Evolutionary conservation across 495 filamentous ascomycete species (phyloP).

Genomic region (Aspergillus indologenus): DNA sequence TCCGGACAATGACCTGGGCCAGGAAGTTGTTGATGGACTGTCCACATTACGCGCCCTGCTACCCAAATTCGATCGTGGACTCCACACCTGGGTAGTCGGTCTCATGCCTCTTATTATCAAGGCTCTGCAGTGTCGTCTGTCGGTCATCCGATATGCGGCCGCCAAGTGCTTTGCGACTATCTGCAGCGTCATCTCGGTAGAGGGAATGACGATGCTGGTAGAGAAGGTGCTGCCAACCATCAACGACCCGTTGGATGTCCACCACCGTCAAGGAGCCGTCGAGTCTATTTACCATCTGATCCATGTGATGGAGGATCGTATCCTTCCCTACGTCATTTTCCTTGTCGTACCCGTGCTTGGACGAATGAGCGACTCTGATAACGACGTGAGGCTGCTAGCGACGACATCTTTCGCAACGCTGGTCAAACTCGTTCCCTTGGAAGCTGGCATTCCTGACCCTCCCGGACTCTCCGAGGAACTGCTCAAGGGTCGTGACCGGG

Average conservation of each 20-base stretch:
- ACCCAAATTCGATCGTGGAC: conserved; percentile 69
- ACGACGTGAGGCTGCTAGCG: conserved; percentile 87
- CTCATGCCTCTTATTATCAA: conserved; percentile 85
- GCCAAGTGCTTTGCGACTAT: conserved; percentile 97
- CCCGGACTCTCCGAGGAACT: conserved; percentile 86
- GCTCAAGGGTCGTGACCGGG: conserved; percentile 82
- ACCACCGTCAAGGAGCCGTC: conserved; percentile 85
- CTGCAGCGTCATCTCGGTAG: conserved; percentile 90
- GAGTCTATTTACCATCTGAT: conserved; percentile 95
- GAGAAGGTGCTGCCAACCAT: conserved; percentile 89
- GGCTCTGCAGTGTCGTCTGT: conserved; percentile 78
- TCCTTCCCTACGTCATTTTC: conserved; percentile 97
- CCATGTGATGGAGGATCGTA: conserved; percentile 95
- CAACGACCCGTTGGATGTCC: conserved; percentile 80
- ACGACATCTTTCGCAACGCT: conserved; percentile 96
- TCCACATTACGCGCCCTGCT: conserved; percentile 88
- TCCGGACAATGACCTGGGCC: conserved; percentile 69
- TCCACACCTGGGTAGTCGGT: conserved; percentile 73
- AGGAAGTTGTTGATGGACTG: conserved; percentile 89
- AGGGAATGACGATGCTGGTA: conserved; percentile 93
- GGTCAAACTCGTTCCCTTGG: conserved; percentile 97
- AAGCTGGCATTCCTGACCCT: conserved; percentile 95
- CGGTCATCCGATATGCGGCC: conserved; percentile 91
- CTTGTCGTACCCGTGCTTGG: conserved; percentile 96
- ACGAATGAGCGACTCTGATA: conserved; percentile 98